These are phyloP conservation scores for Hypoxylon cercidicola DNA, from an alignment of 495 filamentous ascomycete genomes.

Conservation along the genomic window DNA sequence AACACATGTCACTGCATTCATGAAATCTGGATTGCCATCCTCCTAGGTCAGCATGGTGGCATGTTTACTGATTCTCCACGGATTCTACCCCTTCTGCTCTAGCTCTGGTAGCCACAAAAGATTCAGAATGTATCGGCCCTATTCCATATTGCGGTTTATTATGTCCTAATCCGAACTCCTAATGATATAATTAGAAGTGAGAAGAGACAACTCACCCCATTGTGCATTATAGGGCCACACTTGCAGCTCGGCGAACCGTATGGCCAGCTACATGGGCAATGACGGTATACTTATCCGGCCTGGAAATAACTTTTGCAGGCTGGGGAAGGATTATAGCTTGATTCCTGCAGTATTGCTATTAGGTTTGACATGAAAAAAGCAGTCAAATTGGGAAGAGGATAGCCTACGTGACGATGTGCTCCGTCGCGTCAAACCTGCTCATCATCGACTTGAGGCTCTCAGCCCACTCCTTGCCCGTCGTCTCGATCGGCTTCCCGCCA, in stretches of 20 bases:
- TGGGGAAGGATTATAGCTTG: conserved; percentile 42
- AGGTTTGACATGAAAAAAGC: neutral
- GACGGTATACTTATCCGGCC: conserved; percentile 35
- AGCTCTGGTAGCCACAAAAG: conserved; percentile 35
- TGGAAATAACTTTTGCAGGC: conserved; percentile 17
- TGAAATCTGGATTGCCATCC: conserved; percentile 33
- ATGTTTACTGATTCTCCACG: conserved; percentile 45
- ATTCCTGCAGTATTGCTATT: conserved; percentile 14
- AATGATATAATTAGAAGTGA: neutral
- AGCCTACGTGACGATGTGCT: conserved; percentile 45
- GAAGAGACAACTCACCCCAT: conserved; percentile 33
- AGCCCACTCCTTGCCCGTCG: conserved; percentile 37
- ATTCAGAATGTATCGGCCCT: conserved; percentile 33
- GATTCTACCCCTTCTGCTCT: conserved; percentile 42
- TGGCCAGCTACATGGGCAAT: conserved; percentile 27
- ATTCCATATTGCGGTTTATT: neutral
- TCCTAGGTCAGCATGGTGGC: conserved; percentile 17
- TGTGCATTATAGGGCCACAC: conserved; percentile 38
- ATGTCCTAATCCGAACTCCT: neutral
- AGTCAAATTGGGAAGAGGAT: neutral
- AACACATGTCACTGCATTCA: conserved; percentile 14
- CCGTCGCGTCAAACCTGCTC: conserved; percentile 28
- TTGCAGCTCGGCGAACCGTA: conserved; percentile 19
- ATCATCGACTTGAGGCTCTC: conserved; percentile 28
- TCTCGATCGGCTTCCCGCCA: conserved; percentile 35